A percentile compares a stretch with the other conserved stretches of the same genome.
Evolutionary conservation across 257 asterid genomes (phyloP).

Genomic region (Rhazya stricta): DNA sequence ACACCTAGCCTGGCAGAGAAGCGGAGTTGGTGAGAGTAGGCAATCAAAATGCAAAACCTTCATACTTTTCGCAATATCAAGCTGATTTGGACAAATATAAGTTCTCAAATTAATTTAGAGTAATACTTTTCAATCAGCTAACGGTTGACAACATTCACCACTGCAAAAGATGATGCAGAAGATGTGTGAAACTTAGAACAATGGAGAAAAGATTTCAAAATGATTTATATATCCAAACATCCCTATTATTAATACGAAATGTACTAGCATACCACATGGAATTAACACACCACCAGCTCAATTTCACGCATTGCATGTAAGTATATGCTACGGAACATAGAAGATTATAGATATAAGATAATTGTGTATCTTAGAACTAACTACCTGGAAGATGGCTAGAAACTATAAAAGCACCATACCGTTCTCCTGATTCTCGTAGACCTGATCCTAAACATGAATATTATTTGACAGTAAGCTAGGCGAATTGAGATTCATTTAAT

Average conservation of each 20-base stretch:
- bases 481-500: no score
- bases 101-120: neutral
- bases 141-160: neutral
- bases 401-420: no score
- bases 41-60: neutral
- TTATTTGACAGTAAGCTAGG: no score
- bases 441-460: no score
- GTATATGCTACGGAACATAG: no score
- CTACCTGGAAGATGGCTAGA: no score
- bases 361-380: no score
- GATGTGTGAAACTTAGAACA: neutral
- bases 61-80: neutral
- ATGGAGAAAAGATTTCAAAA: neutral
- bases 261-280: neutral
- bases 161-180: neutral
- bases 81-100: neutral
- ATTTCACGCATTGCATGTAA: no score
- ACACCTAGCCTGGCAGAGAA: slow-evolving; percentile 4
- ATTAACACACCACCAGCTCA: neutral
- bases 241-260: neutral
- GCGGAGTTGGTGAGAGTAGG: neutral
- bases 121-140: neutral
- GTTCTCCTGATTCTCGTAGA: no score
- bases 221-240: neutral
- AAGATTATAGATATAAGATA: no score